phyloP scores from a whole-genome alignment of 192 early-diverging fungal genomes.

The Funneliformis geosporum region DNA sequence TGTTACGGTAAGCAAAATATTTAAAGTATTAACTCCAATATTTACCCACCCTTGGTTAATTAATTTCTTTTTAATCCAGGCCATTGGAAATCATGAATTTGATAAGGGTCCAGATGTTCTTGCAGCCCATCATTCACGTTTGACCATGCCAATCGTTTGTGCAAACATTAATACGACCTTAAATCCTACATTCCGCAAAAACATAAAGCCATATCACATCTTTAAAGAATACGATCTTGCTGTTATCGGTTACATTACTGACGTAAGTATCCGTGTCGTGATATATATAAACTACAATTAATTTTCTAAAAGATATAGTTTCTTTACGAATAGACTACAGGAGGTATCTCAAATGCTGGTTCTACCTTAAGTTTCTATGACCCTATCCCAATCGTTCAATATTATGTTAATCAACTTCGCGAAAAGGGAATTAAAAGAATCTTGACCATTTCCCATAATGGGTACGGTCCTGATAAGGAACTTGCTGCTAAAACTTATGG shows the following conservation, averaged over 20 bases:
- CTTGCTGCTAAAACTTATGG: slow-evolving; percentile 60
- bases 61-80: background rate
- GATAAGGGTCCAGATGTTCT: slow-evolving; percentile 63
- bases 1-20: slow-evolving; percentile 33
- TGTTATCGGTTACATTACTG: slow-evolving; percentile 68
- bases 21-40: slow-evolving; percentile 35
- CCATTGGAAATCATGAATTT: slow-evolving; percentile 76
- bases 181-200: slow-evolving; percentile 45
- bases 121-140: slow-evolving; percentile 53
- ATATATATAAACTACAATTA: background rate
- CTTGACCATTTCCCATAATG: slow-evolving; percentile 71
- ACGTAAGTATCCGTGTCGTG: slow-evolving; percentile 31
- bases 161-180: slow-evolving; percentile 64
- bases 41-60: slow-evolving; percentile 12
- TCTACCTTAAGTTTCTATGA: slow-evolving; percentile 55
- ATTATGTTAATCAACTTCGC: slow-evolving; percentile 62
- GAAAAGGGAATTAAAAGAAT: slow-evolving; percentile 64
- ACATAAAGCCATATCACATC: slow-evolving; percentile 69
- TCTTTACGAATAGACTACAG: slow-evolving; percentile 44
- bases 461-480: slow-evolving; percentile 69
- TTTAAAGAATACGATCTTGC: slow-evolving; percentile 67
- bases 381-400: slow-evolving; percentile 60
- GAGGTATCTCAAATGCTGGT: slow-evolving; percentile 56
- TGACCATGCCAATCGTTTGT: slow-evolving; percentile 64
- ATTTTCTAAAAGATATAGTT: background rate